Evolutionary conservation across 768 basidiomycete genomes (phyloP), one percentile per base, ranked within the genome.

Genomic region (Hypsizygus marmoreus): DNA sequence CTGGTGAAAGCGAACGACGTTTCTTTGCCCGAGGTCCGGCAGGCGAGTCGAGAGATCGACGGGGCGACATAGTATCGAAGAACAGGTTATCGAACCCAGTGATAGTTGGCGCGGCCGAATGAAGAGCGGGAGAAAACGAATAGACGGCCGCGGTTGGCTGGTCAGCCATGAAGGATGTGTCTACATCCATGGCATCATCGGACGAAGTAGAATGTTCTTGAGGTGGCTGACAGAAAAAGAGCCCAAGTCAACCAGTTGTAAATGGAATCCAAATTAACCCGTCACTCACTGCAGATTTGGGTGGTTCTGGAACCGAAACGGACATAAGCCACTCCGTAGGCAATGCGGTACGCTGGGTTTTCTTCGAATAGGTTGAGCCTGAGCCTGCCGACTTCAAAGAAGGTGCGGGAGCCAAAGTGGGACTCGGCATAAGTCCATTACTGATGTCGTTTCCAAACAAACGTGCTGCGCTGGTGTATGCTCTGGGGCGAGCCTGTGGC

Each of bases 101-200:
- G 28, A 74, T 63, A 0, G 78, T 75, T 0, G 82, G 74, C 11
- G 74, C 77, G 17, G 79, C 75, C 8, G 83, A 78, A 19, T 72
- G 58, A 36, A 76, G 73, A 26, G 62, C 64, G 49, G 50, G 69
- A 41, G 67, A 64, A 47, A 64, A 69, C 43, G 56, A 63, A 45
- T 64, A 59, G 17, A 49, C 63, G 46, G 45, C 52, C 36, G 52
- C 45, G 22, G 55, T 57, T 30, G 63, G 57, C 42, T 63, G 47
- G 57, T 69, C 62, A 37, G 70, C 65, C 35, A 64, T 61, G 48
- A 70, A 75, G 14, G 79, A 79, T 13, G 77, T 75, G 60, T 92
- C 90, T 26, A 91, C 76, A 53, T 92, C 90, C 90, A 91, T 92
- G 23, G 82, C 84, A 63, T 88, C 76, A 54, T 81, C 79, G 32